Base-by-base conservation (phyloP, 2,329 filamentous ascomycete genomes). In the Paraphaeosphaeria sporulosa region DNA sequence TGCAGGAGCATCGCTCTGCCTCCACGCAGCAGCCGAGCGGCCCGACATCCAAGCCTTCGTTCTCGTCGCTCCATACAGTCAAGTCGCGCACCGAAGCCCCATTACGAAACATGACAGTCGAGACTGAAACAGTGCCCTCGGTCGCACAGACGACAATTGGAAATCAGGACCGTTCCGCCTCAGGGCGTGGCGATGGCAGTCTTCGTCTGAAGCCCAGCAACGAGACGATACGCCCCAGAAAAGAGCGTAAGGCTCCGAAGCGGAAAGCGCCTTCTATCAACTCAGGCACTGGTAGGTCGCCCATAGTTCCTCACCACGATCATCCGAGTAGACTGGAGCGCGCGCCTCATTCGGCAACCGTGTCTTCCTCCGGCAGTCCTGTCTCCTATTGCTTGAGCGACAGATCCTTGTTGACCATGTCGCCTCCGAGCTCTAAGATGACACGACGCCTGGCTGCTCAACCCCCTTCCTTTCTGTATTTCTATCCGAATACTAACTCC, bases 171-270 rank as follows among this genome's bases (percentile, higher is more conserved):
- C 81, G 87, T 61, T 80, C 82, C 23, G 80, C 71, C 17, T 78
- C 85, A n/a, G 88, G 88, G 21, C 84, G 86, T 19, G 87, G 87
- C 59, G 89, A 90, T 46, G 89, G 91, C 46, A 96, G 91, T 65
- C 81, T 99, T 47, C 90, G 93, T 69, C 86, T 92, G 59, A 96
- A 96, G 76, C 89, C 90, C 8, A 98, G 94, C 78, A 91, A 89
- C n/a, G 95, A 99, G 77, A 99, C 95, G 0, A 97, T 99, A 68
- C 88, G 93, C 48, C 94, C 95, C 2, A 95, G 90, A 81, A 97
- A 95, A 81, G 93, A 97, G 56, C 94, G 94, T 82, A 96, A 92
- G 82, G 93, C 89, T 78, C 80, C 85, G 38, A 80, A 85, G 50
- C 89, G 93, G 63, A 97, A 97, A 79, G 86, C 92, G 60, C 85